Percentiles rank a stretch among this genome's conserved stretches.
Conservation (phyloP, 805 yeast species). For the Wickerhamiella lipophila region DNA sequence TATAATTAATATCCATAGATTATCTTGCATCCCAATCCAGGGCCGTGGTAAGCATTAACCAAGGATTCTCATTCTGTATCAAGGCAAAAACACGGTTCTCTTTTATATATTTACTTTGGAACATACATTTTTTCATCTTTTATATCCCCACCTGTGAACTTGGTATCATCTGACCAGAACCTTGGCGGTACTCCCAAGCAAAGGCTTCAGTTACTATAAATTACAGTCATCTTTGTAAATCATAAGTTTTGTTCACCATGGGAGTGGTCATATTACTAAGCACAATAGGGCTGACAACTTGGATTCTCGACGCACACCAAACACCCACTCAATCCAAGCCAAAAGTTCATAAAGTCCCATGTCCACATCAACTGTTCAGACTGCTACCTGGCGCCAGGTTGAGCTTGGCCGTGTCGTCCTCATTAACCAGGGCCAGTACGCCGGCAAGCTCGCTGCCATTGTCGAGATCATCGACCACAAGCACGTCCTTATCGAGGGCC, state of each 20-base stretch:
- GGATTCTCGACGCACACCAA: not conserved
- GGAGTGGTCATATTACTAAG: not conserved
- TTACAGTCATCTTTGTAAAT: constrained; percentile 22
- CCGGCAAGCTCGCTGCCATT: constrained; percentile 85
- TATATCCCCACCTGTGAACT: constrained; percentile 17
- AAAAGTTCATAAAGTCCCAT: constrained; percentile 1
- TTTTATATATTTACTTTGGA: no score
- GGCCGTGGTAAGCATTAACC: no score
- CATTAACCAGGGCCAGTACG: constrained; percentile 58
- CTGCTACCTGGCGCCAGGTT: constrained; percentile 98
- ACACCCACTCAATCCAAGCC: constrained; percentile 8
- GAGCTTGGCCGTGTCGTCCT: constrained; percentile 99
- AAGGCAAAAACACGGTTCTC: no score
- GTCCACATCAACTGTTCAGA: constrained; percentile 39
- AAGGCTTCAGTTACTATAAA: constrained; percentile 24
- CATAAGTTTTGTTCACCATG: not conserved
- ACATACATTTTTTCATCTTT: not conserved
- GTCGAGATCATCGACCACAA: constrained; percentile 99
- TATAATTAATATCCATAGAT: no score
- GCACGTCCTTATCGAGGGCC: constrained; percentile 97
- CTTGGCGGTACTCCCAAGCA: constrained; percentile 12
- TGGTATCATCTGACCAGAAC: constrained; percentile 18
- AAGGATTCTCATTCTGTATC: no score
- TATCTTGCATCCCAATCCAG: not conserved
- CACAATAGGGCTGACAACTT: not conserved